Evolutionary conservation across 2,329 filamentous ascomycete species (phyloP).

Genomic region (Dactylellina parvicollis): DNA sequence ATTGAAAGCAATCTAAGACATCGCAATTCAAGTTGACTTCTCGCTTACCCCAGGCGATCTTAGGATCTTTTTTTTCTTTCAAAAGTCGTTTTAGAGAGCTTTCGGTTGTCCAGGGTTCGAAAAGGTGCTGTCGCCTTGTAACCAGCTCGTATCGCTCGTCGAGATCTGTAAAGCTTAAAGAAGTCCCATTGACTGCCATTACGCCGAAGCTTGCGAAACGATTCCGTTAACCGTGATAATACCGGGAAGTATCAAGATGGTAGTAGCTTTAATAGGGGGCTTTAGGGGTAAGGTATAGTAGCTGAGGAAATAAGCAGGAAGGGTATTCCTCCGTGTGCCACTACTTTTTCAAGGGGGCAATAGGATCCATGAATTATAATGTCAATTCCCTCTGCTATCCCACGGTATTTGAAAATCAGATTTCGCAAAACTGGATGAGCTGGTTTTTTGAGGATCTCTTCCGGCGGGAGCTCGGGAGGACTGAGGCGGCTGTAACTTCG

Average conservation of each 20-base stretch:
- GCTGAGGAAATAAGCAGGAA: neutral
- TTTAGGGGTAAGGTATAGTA: neutral
- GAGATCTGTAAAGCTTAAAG: neutral
- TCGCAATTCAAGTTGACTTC: neutral
- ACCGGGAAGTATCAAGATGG: too few relatives aligned
- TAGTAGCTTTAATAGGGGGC: too few relatives aligned
- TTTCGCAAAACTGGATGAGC: too few relatives aligned
- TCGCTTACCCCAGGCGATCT: slow-evolving; percentile 39
- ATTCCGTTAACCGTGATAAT: too few relatives aligned
- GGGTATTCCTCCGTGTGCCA: neutral
- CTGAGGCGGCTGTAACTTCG: neutral
- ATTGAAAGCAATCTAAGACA: too few relatives aligned
- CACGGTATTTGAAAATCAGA: neutral
- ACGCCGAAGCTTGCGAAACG: too few relatives aligned
- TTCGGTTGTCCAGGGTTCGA: slow-evolving; percentile 28
- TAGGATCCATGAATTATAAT: neutral
- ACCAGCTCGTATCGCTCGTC: slow-evolving; percentile 26
- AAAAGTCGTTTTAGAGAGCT: slow-evolving; percentile 24
- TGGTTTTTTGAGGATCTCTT: too few relatives aligned
- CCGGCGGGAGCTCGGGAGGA: neutral
- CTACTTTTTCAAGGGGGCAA: neutral
- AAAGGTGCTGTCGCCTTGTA: slow-evolving; percentile 30
- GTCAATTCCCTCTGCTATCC: neutral
- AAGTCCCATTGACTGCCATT: too few relatives aligned
- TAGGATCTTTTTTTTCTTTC: slow-evolving; percentile 17